Percentiles rank a stretch among this genome's conserved stretches.
These are phyloP conservation scores for Rhodotorula graminis DNA, from an alignment of 768 basidiomycete species.

Conservation along the genomic window DNA sequence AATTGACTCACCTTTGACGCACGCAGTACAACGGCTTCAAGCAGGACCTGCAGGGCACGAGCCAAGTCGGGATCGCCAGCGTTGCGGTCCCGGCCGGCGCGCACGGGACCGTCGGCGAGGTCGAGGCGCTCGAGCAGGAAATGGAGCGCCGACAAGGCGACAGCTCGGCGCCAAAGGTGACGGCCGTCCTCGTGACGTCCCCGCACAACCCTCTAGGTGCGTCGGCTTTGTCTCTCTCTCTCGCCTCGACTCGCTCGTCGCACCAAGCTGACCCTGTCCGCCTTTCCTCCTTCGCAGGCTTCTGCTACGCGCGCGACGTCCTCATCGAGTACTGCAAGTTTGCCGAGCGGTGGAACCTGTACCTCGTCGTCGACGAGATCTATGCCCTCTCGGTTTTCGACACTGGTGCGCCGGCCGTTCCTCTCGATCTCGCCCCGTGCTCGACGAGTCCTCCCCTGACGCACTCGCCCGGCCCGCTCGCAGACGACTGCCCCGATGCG, in stretches of 20 bases:
- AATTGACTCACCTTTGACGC: neutral
- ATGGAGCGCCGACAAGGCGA: conserved; percentile 10
- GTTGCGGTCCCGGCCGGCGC: conserved; percentile 6
- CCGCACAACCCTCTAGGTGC: conserved; percentile 32
- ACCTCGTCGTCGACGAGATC: conserved; percentile 27
- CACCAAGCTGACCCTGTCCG: neutral
- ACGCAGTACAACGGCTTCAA: conserved; percentile 27
- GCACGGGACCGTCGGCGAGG: conserved; percentile 20
- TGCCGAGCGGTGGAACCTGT: conserved; percentile 19
- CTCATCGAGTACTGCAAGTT: conserved; percentile 22
- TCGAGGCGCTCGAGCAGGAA: conserved; percentile 16
- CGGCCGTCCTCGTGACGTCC: conserved; percentile 16
- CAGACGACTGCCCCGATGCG: neutral
- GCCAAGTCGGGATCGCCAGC: conserved; percentile 12
- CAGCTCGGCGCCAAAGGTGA: neutral
- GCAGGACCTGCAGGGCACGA: conserved; percentile 11
- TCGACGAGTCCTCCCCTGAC: too few species aligned
- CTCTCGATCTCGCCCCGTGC: too few species aligned
- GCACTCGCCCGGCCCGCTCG: neutral
- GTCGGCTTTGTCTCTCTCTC: neutral
- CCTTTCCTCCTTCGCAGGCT: conserved; percentile 1
- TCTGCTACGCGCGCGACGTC: conserved; percentile 28
- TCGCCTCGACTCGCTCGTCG: too few species aligned
- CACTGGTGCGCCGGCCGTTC: neutral
- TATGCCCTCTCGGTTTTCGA: conserved; percentile 12